Percentiles rank a stretch among this genome's conserved stretches.
These are phyloP conservation scores for Botrytis hyacinthi DNA, from an alignment of 2,329 filamentous ascomycete species.

Conservation along the genomic window DNA sequence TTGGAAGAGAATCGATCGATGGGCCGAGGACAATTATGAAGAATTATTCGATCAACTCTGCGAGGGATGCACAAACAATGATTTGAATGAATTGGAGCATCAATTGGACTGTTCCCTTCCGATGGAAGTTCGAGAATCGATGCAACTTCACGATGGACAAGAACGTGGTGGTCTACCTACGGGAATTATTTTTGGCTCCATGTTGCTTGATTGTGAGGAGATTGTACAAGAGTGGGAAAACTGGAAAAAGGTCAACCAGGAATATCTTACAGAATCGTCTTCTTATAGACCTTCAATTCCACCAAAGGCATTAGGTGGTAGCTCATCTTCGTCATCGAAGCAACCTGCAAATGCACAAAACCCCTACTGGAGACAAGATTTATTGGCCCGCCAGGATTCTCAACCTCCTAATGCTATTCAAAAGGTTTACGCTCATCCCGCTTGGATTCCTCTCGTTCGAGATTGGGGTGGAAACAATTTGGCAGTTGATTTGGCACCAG, in stretches of 20 bases:
- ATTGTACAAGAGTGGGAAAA: conserved; percentile 98
- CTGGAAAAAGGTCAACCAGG: conserved; percentile 90
- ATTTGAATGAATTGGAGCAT: conserved; percentile 95
- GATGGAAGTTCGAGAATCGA: conserved; percentile 87
- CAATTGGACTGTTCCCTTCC: conserved; percentile 92
- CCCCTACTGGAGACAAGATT: conserved; percentile 77
- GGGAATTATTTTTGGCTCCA: conserved; percentile 87
- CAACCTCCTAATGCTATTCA: conserved; percentile 84
- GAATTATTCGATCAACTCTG: conserved; percentile 92
- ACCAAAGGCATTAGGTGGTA: conserved; percentile 69
- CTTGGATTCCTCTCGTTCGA: conserved; percentile 92
- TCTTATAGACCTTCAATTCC: conserved; percentile 61
- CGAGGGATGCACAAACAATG: conserved; percentile 88
- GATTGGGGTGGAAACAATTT: conserved; percentile 99
- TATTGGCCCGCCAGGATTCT: conserved; percentile 80
- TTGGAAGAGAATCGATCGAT: conserved; percentile 90
- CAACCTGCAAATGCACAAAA: conserved; percentile 53
- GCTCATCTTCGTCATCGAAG: conserved; percentile 64
- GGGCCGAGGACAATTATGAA: conserved; percentile 92
- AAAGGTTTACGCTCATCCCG: conserved; percentile 88
- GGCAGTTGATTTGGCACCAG: conserved; percentile 87
- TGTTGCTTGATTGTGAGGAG: conserved; percentile 97
- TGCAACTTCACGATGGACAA: conserved; percentile 92
- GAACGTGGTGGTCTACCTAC: conserved; percentile 89
- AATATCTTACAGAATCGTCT: conserved; percentile 63